Evolutionary conservation across 306 rosid genomes (phyloP), one percentile per base, ranked within the genome.

Genomic region (Trifolium repens): DNA sequence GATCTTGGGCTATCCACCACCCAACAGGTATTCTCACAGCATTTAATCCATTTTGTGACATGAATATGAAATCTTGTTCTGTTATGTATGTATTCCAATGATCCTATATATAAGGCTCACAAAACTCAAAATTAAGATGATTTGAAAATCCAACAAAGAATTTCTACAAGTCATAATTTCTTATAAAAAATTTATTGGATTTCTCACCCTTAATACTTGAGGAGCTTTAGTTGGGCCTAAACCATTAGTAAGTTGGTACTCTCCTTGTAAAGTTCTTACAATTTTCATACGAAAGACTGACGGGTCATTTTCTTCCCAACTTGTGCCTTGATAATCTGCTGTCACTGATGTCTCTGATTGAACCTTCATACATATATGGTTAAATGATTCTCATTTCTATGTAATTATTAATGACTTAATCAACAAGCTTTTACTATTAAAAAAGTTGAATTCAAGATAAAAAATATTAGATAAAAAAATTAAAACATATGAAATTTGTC

Each of bases 21-120:
- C 94, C 94, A 27, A 90, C 87, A 0, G 91, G 94, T 47, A 90
- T 76, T 66, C 94, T 84, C 16, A 87, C 94, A 0, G 91, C 89
- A 68, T 66, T 86, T 65, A 88, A 12, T 14, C 96, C 90, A 52
- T 76, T 90, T 24, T 71, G 19, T 24, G 89, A 84, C 84, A 90
- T 82, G 86, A 86, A 86, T 11, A n/a, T 71, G 83, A 90, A 90
- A 70, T 87, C 96, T 2, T 82, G 88, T 70, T 88, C 90, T 0
- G 85, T 86, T 58, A 90, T 86, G 35, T 87, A 90, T 37, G 84
- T 62, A 43, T 39, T 82, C 89, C 96, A 67, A 50, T 90, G 92
- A n/a, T 86, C 47, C 92, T 87, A 35, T 22, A 22, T 22, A 22
- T 44, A 62, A 34, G n/a, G 34, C 17, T 7, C 17, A 52, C 5